Evolutionary conservation across 129 eudicot genomes (phyloP), one percentile per base, ranked within the genome.

Genomic region (Cynara cardunculus): DNA sequence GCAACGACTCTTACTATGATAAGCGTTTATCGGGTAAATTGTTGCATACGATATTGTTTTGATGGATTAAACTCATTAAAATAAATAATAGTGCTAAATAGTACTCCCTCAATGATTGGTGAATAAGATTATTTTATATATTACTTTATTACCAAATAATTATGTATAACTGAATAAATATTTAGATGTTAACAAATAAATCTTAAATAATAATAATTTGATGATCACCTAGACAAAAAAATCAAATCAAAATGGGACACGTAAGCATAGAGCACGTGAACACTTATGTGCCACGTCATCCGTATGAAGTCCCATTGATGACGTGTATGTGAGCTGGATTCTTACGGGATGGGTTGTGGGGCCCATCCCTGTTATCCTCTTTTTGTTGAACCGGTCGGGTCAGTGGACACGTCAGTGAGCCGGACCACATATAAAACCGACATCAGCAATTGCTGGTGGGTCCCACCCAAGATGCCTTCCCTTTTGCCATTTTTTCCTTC

Each of bases 381-480:
- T 6, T 31, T 74, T n/a, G 22, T 30, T 64, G 81, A 76, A 27
- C 72, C 71, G 73, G 68, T 59, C 24, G 24, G 31, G 19, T 49
- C 49, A 49, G 64, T 30, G 26, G 71, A 82, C 85, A 75, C 85
- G 85, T 82, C 85, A 70, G 25, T 69, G 32, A 12, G 0, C 72
- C 59, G 85, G 81, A 82, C 85, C 85, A 69, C 81, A 75, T 44
- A 12, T 22, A 74, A 11, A 74, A 75, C 85, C 85, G 85, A 82
- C 80, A 80, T 80, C 79, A 80, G 49, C 84, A 25, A 73, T 16
- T 1, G 69, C 26, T 37, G 32, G 81, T 69, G 81, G 76, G 71
- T 34, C 25, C 85, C 82, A 82, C 73, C 59, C 10, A 53, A 72
- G 72, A 82, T 82, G 73, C 85, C 71, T n/a, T 69, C 44, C 21